Evolutionary conservation across 768 basidiomycete species (phyloP), one percentile per base, ranked within the genome.

Genomic region (Serendipita indica): DNA sequence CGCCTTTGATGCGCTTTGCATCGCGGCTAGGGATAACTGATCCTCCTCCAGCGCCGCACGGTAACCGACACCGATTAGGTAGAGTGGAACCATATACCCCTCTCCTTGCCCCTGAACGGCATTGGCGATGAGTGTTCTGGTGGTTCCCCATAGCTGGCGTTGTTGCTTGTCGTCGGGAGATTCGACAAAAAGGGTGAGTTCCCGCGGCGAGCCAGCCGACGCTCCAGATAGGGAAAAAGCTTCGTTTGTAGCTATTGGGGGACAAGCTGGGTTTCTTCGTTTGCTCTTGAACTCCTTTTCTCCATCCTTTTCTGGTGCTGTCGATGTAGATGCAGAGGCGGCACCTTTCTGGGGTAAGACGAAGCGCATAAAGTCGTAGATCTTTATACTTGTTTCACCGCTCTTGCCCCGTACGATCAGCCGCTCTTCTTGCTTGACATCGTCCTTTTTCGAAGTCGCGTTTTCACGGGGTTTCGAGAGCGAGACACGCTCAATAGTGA

Each of bases 51-150:
- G 70, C 2, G 81, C 80, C 5, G 84, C 92, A 66, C 94, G 78
- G 73, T 90, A 99, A 1, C 94, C 93, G 33, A 99, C 91, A 16
- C 94, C 94, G 62, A 97, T 93, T 62, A 99, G 80, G 66, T 84
- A 84, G 14, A 99, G 69, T 13, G 89, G 83, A 6, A 89, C 76
- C 0, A 77, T 77, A 72, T 89, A 97, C 3, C 93, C 93, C 60
- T 83, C 79, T 3, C 89, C 86, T 76, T 97, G 89, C 39, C 94
- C 94, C 13, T 73, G 76, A 62, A 99, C 79, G 14, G 93, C 92
- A 68, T 98, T 97, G 63, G 78, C 74, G 68, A 97, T 87, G 63
- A 92, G 77, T 0, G 91, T 86, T 57, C 93, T 82, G 13, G 89
- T 93, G 43, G 89, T 81, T n/a, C 94, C 94, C 93, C 94, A 98